Base-by-base conservation (phyloP, 805 yeast genomes). In the Candida incommunis region DNA sequence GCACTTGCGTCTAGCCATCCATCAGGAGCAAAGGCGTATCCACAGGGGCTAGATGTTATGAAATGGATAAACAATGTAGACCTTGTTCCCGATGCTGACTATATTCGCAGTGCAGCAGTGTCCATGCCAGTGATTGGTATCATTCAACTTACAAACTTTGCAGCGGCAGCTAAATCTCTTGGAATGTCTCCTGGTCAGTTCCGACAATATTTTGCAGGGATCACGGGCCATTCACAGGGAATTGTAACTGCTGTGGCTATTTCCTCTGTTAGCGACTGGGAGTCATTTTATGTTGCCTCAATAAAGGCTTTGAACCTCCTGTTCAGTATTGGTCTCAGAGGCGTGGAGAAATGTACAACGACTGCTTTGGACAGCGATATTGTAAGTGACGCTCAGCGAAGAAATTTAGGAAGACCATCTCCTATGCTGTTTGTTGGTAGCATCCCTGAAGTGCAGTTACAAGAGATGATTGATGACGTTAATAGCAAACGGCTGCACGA, bases 401-500 rank as follows among this genome's bases (percentile, higher is more conserved):
- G 86, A 60, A 90, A 90, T 56, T 98, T 92, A 70, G 98, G 98
- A 55, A 73, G 76, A 55, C 98, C 98, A 51, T 82, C 94, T 53
- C 98, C 98, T 54, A 92, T 92, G 98, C 75, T 92, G 63, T 82
- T 96, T 5, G 75, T 92, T 50, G 79, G 96, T 64, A 96, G 88
- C 63, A 74, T 92, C 59, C 75, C 94, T 18, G 69, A 72, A 54
- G 79, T 75, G 40, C 88, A 85, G 66, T 92, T 90, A 46, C 80
- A 86, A 64, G 64, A 63, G 46, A 86, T 72, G 61, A 83, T 92
- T 53, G 81, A 80, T 50, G 77, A 76, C 64, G 90, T 98, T 48
- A 92, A 92, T 69, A 77, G 81, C 60, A 97, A 88, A 68, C 75
- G 92, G 68, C 96, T 97, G 54, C 68, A 71, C 45, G 95, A 85